phyloP scores from a whole-genome alignment of 108 stramenopile genomes.

The Aurantiochytrium sp. region DNA sequence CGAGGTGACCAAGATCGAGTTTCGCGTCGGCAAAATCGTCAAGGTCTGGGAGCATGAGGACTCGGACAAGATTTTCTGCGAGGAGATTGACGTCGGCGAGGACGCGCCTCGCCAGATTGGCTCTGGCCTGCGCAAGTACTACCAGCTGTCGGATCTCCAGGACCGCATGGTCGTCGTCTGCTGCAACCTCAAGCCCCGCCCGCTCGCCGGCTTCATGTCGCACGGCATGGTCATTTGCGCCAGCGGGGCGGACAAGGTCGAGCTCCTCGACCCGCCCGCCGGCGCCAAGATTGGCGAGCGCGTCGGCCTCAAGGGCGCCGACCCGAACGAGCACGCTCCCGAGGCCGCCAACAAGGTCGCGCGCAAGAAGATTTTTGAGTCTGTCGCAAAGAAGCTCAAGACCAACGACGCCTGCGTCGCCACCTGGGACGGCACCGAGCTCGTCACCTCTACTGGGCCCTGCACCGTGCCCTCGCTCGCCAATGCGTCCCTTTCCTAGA shows the following conservation, averaged over 20 bases:
- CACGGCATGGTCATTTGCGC: slow-evolving; percentile 90
- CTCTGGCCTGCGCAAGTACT: slow-evolving; percentile 77
- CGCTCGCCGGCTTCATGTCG: slow-evolving; percentile 79
- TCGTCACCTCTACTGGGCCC: not conserved
- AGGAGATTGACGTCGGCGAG: slow-evolving; percentile 83
- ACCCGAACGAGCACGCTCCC: slow-evolving; percentile 50
- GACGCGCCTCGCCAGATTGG: slow-evolving; percentile 74
- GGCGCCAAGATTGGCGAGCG: slow-evolving; percentile 72
- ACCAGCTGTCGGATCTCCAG: slow-evolving; percentile 76
- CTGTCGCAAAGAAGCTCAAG: slow-evolving; percentile 73
- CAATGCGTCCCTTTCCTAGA: not conserved
- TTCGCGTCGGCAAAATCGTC: slow-evolving; percentile 72
- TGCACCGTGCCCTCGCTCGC: slow-evolving; percentile 8
- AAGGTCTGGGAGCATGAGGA: slow-evolving; percentile 93
- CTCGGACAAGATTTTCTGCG: slow-evolving; percentile 93
- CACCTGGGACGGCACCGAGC: not conserved
- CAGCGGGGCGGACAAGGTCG: slow-evolving; percentile 69
- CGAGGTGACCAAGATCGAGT: slow-evolving; percentile 82
- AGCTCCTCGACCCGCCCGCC: slow-evolving; percentile 72
- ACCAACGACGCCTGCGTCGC: slow-evolving; percentile 76
- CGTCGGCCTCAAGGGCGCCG: slow-evolving; percentile 40
- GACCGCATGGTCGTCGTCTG: slow-evolving; percentile 78
- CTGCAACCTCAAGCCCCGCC: slow-evolving; percentile 82
- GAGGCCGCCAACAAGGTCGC: slow-evolving; percentile 74
- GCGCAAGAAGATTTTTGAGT: slow-evolving; percentile 91